Evolutionary conservation across 441 rosid species (phyloP), one percentile per base, ranked within the genome.

Genomic region (Isatis lusitanica): DNA sequence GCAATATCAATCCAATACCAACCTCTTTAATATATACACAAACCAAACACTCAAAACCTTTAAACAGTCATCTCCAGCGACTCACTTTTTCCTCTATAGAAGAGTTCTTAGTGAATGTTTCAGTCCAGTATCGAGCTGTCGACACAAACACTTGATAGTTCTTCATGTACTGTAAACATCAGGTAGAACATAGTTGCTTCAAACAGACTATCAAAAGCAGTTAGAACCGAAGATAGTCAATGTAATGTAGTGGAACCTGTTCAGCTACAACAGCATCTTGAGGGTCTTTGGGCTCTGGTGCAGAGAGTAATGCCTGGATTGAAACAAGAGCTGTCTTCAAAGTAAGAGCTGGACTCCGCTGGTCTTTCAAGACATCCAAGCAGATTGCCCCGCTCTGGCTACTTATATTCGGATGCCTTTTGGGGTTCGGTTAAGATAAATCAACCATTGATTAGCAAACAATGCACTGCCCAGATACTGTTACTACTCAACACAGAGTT

Each of bases 211-310:
- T 18, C 3, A 9, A 47, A 30, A 8, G 21, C 17, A 21, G 18
- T 4, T 0, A 28, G 31, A 48, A 4, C 12, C 7, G 4, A 65
- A 46, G 40, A 68, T 68, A n/a, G 16, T 11, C 36, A 62, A 55
- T 55, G 68, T 47, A 13, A 63, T 59, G 62, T 31, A 24, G 40
- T 5, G 31, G 48, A 60, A 92, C 99, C 98, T 92, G 99, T 82
- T 91, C 89, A 56, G 99, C 99, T 44, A 95, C 98, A 78, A 95
- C 96, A 56, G 99, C 99, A 87, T 95, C 99, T 81, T 95, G 98
- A 73, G 99, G 99, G 68, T 92, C 99, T 75, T 86, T 92, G 11
- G 99, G 97, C 78, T 88, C 88, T 46, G 99, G 98, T 53, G 97
- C 86, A 71, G 99, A 91, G 17, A 95, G 89, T 52, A 95, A 81